Base-by-base conservation (phyloP, 148 eudicot species). In the Chenopodium album region DNA sequence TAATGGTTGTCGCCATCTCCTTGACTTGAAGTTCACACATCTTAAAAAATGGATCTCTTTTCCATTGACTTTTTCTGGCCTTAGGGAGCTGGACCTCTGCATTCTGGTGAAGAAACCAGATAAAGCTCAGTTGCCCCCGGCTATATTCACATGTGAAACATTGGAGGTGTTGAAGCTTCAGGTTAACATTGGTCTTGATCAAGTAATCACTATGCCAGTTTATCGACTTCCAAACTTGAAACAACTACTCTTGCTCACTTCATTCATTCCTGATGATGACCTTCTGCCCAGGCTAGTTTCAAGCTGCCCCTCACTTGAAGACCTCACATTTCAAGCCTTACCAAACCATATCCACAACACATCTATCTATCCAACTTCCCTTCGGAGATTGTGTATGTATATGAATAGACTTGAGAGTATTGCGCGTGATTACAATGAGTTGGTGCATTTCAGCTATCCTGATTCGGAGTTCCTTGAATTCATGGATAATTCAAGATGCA, bases 241-340 rank as follows among this genome's bases (percentile, higher is more conserved):
- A 68, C 31, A 46, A 20, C 60, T 84, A 28, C 10, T 73, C 4
- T 56, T 84, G 19, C 9, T 4, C n/a, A 20, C 66, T 6, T n/a
- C 32, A 6, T 1, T 66, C 34, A 46, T 81, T 65, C 7, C 11
- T 14, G 59, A 79, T 28, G 79, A 75, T 56, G 78, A 19, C 29
- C 65, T 80, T 32, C 10, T 83, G 46, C 17, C 9, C 20, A 78
- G 72, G 71, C 78, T 83, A 60, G 32, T 83, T 31, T 64, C 67
- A n/a, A 47, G 77, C 9, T 80, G 80, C 59, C 83, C 83, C 76
- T 70, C 50, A 14, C 84, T 85, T 26, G 79, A 78, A 73, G 79
- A 85, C 14, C 68, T 85, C 50, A 14, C 29, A 13, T n/a, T 81
- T 1, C 1, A 37, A 20, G 41, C 19, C 9, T 63, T 54, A 4